A percentile compares a stretch with the other conserved stretches of the same genome.
Conservation (phyloP, 2,329 filamentous ascomycete species). For the Fusarium sp. region DNA sequence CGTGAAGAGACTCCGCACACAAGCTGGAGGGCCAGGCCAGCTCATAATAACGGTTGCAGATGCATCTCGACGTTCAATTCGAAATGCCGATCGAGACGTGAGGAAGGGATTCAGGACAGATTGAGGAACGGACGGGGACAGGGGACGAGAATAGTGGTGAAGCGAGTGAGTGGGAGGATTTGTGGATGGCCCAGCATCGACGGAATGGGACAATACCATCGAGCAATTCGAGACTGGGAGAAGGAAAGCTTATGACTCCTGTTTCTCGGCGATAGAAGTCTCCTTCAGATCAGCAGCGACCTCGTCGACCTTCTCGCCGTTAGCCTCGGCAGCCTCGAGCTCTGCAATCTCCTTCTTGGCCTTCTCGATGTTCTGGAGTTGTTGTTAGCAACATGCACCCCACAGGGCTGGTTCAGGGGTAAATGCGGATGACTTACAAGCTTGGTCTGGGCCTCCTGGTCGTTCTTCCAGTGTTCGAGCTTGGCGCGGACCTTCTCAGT, state of each 20-base stretch:
- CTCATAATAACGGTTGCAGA: constrained; percentile 25
- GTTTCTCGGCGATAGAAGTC: constrained; percentile 67
- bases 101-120: constrained; percentile 17
- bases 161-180: constrained; percentile 8
- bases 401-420: neutral
- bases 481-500: constrained; percentile 95
- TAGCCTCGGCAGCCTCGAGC: constrained; percentile 76
- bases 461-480: constrained; percentile 90
- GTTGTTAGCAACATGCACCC: constrained; percentile 48
- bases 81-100: constrained; percentile 23
- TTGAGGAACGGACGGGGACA: constrained; percentile 18
- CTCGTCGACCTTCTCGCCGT: constrained; percentile 69
- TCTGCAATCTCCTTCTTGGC: constrained; percentile 95
- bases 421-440: constrained; percentile 74
- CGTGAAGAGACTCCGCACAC: constrained; percentile 14
- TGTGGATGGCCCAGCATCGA: constrained; percentile 22
- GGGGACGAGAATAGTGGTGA: neutral
- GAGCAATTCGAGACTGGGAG: constrained; percentile 12
- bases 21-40: constrained; percentile 27
- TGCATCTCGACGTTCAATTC: constrained; percentile 22
- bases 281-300: constrained; percentile 68
- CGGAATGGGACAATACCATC: constrained; percentile 32
- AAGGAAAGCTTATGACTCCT: constrained; percentile 59
- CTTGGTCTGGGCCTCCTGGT: constrained; percentile 91
- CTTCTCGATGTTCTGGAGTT: constrained; percentile 89